A percentile compares a stretch with the other conserved stretches of the same genome.
Evolutionary conservation across 164 flowering plant species (phyloP).

Genomic region (Annona cherimola): DNA sequence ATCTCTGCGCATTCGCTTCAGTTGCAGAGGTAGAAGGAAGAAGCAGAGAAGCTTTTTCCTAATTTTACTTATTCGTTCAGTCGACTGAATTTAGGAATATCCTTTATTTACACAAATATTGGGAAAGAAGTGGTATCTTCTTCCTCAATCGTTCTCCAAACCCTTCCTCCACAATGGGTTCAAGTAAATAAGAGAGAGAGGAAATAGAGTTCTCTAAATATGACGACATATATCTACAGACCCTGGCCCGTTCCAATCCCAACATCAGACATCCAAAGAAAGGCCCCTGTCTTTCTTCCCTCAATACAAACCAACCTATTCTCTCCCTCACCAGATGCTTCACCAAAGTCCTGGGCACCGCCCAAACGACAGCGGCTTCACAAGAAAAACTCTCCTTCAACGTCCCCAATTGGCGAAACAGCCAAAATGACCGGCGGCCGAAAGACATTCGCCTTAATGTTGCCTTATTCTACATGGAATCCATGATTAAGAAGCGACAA

Average conservation of each 20-base stretch:
- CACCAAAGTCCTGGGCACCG: slow-evolving; percentile 48
- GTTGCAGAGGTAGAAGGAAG: too few relatives aligned
- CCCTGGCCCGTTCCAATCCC: slow-evolving; percentile 37
- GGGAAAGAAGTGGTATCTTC: too few relatives aligned
- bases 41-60: too few relatives aligned
- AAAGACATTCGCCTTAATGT: slow-evolving; percentile 50
- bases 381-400: slow-evolving; percentile 46
- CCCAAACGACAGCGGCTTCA: slow-evolving; percentile 47
- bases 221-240: slow-evolving; percentile 44
- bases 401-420: slow-evolving; percentile 62
- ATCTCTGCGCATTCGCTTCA: too few relatives aligned
- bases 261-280: slow-evolving; percentile 28
- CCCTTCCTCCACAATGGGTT: too few relatives aligned
- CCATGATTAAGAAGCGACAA: slow-evolving; percentile 61
- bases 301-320: slow-evolving; percentile 40
- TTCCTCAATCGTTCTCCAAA: too few relatives aligned
- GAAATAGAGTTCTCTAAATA: background rate
- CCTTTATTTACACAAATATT: too few relatives aligned
- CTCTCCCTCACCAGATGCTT: slow-evolving; percentile 42
- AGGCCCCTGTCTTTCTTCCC: slow-evolving; percentile 35
- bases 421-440: slow-evolving; percentile 33
- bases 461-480: slow-evolving; percentile 55
- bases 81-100: too few relatives aligned
- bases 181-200: background rate
- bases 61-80: too few relatives aligned